Percentiles rank a stretch among this genome's conserved stretches.
These are phyloP conservation scores for Aspergillus leporis DNA, from an alignment of 495 filamentous ascomycete species.

Conservation along the genomic window DNA sequence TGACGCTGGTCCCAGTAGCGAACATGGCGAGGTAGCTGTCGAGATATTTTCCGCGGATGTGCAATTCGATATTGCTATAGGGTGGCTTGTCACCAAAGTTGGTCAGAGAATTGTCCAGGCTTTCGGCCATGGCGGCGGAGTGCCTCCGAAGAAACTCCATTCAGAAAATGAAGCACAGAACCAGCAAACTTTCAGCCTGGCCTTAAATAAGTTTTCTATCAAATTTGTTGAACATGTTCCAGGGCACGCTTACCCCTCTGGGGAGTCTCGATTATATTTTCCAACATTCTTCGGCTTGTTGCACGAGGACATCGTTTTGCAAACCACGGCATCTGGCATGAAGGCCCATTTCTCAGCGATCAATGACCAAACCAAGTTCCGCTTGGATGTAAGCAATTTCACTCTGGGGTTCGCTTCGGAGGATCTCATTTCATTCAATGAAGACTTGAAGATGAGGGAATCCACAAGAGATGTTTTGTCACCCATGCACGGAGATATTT, in stretches of 20 bases:
- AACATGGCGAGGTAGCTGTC: conserved; percentile 47
- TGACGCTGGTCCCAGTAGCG: background rate
- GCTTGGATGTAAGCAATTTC: conserved; percentile 61
- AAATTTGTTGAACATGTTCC: conserved; percentile 66
- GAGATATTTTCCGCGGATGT: conserved; percentile 55
- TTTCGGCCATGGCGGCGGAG: conserved; percentile 25
- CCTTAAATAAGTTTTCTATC: conserved; percentile 54
- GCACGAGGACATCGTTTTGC: conserved; percentile 41
- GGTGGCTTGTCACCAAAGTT: conserved; percentile 64
- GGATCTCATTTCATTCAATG: conserved; percentile 72
- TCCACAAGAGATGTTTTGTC: conserved; percentile 65
- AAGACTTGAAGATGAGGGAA: conserved; percentile 64
- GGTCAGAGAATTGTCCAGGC: conserved; percentile 53
- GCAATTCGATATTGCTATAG: conserved; percentile 68
- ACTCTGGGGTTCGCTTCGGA: conserved; percentile 71
- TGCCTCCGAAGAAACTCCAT: conserved; percentile 17
- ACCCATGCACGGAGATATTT: conserved; percentile 63
- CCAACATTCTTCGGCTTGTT: conserved; percentile 24
- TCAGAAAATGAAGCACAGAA: conserved; percentile 20
- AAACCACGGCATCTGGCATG: conserved; percentile 27
- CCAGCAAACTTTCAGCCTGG: conserved; percentile 49
- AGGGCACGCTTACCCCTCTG: conserved; percentile 35
- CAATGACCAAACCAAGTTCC: conserved; percentile 26
- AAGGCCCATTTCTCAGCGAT: conserved; percentile 25
- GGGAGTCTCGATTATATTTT: conserved; percentile 13